Evolutionary conservation across 1,139 yeast species (phyloP).

Genomic region (Suhomyces bribrorum): DNA sequence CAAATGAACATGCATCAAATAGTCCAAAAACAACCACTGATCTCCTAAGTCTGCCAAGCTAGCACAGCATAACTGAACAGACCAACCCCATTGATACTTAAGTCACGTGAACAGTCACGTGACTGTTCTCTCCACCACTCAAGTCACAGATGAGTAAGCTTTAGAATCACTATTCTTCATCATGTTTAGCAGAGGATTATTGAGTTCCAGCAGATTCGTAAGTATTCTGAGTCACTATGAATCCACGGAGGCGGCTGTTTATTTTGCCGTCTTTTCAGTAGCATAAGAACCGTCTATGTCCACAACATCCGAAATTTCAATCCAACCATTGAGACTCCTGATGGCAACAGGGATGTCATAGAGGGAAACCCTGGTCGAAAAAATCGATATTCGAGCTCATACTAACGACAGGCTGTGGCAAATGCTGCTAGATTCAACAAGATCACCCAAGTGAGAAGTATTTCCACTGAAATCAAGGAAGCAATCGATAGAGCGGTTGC

Average conservation of each 20-base stretch:
- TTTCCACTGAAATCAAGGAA: slow-evolving; percentile 74
- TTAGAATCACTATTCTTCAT: not conserved
- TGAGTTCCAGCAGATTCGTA: slow-evolving; percentile 24
- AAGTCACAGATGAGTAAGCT: slow-evolving; percentile 13
- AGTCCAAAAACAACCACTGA: too few species aligned
- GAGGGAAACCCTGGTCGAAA: not conserved
- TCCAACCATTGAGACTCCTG: too few species aligned
- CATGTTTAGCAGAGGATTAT: slow-evolving; percentile 30
- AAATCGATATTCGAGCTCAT: not conserved
- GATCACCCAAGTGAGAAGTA: slow-evolving; percentile 40
- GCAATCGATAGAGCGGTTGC: slow-evolving; percentile 85
- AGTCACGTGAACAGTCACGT: not conserved
- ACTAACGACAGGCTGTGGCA: slow-evolving; percentile 14
- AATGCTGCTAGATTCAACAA: slow-evolving; percentile 9
- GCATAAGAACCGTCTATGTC: too few species aligned
- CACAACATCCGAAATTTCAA: too few species aligned
- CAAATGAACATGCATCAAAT: too few species aligned
- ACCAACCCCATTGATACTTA: too few species aligned
- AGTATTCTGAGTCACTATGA: slow-evolving; percentile 12
- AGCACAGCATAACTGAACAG: too few species aligned
- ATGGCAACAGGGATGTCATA: not conserved
- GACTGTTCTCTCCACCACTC: slow-evolving; percentile 5
- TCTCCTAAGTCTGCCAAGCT: too few species aligned
- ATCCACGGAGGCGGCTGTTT: not conserved
- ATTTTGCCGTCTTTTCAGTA: too few species aligned